Evolutionary conservation across 345 rosid species (phyloP).

Genomic region (Syzygium aqueum): DNA sequence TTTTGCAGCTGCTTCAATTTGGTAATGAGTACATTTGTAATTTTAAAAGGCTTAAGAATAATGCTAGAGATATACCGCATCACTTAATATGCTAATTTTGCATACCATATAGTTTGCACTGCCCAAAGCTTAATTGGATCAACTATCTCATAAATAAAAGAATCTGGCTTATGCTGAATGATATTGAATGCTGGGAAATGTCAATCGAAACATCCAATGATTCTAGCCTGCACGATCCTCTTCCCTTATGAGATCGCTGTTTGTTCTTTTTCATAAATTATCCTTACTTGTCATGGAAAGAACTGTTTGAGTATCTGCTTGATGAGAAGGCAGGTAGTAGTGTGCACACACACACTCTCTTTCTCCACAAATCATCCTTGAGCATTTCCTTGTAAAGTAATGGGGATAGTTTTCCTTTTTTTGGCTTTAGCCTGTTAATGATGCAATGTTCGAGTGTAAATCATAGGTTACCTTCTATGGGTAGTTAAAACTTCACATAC

Average conservation of each 20-base stretch:
- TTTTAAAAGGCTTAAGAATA: not conserved
- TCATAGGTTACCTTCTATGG: not conserved
- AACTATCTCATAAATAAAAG: not conserved
- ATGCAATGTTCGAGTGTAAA: not conserved
- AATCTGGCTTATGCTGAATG: not conserved
- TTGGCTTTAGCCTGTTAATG: not conserved
- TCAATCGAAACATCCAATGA: not conserved
- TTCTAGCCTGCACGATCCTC: not conserved
- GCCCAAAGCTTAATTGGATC: not conserved
- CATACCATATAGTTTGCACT: not conserved
- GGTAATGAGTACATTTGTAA: not conserved
- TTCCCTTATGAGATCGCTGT: not conserved
- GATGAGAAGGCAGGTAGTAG: not conserved
- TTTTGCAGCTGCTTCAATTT: not conserved
- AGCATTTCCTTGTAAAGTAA: not conserved
- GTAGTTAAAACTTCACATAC: not conserved
- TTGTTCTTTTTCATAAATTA: not conserved
- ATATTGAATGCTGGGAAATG: not conserved
- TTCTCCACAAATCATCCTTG: not conserved
- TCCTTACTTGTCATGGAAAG: not conserved
- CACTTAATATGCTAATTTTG: not conserved
- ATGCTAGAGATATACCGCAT: not conserved
- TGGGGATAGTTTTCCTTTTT: not conserved
- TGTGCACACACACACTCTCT: not conserved
- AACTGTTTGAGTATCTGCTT: not conserved